Conservation (phyloP, 805 yeast species). For the Saccharomycopsis guyanensis region DNA sequence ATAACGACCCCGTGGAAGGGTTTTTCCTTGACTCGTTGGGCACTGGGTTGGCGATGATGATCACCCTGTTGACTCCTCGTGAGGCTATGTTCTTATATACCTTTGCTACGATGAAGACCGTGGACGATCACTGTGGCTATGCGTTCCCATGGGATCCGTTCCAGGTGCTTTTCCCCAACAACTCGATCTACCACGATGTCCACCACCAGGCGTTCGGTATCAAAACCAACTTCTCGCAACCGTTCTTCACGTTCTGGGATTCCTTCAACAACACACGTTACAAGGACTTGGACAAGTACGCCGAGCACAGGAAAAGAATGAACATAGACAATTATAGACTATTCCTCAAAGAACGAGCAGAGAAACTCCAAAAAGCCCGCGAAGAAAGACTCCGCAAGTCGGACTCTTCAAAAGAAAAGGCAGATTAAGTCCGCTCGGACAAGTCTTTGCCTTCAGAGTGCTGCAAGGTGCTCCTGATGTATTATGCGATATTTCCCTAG, state of each 20-base stretch:
- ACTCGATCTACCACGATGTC: constrained; percentile 92
- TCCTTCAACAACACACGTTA: constrained; percentile 61
- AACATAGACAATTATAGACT: constrained; percentile 60
- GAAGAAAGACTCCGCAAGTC: neutral
- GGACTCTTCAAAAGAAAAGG: too few species aligned
- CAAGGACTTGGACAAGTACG: constrained; percentile 56
- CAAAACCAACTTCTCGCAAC: constrained; percentile 89
- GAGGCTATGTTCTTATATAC: constrained; percentile 70
- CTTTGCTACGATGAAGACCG: constrained; percentile 91
- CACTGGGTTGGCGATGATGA: constrained; percentile 71
- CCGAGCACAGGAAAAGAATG: constrained; percentile 54
- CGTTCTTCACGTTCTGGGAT: constrained; percentile 96
- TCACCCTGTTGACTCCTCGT: constrained; percentile 60
- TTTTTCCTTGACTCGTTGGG: constrained; percentile 87
- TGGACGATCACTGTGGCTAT: constrained; percentile 99
- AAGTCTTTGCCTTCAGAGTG: too few species aligned
- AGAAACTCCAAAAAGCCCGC: neutral
- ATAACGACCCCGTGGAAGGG: constrained; percentile 92
- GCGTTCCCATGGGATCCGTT: constrained; percentile 85
- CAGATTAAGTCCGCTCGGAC: too few species aligned
- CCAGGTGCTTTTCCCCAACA: constrained; percentile 88
- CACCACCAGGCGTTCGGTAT: constrained; percentile 97
- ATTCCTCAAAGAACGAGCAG: constrained; percentile 38
- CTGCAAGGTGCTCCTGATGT: too few species aligned
- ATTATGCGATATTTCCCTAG: too few species aligned